Evolutionary conservation across 2,329 filamentous ascomycete genomes (phyloP), one percentile per base, ranked within the genome.

Genomic region (Phaeosphaeria sp.): DNA sequence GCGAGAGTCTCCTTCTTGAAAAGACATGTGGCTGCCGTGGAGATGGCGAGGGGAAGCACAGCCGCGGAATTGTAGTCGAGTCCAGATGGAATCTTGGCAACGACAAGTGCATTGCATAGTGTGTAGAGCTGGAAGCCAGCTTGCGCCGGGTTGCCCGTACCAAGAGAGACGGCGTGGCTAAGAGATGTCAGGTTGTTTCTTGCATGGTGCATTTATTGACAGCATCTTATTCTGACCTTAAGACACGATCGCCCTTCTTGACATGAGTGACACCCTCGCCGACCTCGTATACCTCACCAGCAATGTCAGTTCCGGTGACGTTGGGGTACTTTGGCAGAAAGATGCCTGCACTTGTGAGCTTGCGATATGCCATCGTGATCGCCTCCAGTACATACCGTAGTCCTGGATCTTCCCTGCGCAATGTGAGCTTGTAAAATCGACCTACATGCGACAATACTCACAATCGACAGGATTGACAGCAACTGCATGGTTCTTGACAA

Each of bases 281-380:
- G 6, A 83, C 73, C 59, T 82, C 79, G 22, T 79, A 64, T 2
- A 83, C 74, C 61, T 81, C 77, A 13, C 81, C 81, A 1, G 81
- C 79, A 15, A 81, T 71, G 60, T 83, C 81, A 9, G 61, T 67
- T 11, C 81, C 82, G 6, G 77, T 57, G 30, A 79, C 62, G 17
- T 67, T 69, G 22, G 71, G 73, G 59, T 72, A 74, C 48, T 69
- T 74, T 27, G 78, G 53, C 24, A 77, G 52, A 43, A 80, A 73
- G 27, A 77, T 56, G 27, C 71, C 75, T 57, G 57, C n/a, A 11
- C 6, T 2, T 20, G 13, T 64, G 22, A 63, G 44, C 21, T 36
- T 55, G 11, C 11, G 24, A 13, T 30, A 9, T 49, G 13, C 21
- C 17, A 20, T 20, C 6, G 18, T n/a, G 9, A 40, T 46, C 30